Conservation (phyloP, 192 early-diverging fungal genomes). For the Coemansia sp. region DNA sequence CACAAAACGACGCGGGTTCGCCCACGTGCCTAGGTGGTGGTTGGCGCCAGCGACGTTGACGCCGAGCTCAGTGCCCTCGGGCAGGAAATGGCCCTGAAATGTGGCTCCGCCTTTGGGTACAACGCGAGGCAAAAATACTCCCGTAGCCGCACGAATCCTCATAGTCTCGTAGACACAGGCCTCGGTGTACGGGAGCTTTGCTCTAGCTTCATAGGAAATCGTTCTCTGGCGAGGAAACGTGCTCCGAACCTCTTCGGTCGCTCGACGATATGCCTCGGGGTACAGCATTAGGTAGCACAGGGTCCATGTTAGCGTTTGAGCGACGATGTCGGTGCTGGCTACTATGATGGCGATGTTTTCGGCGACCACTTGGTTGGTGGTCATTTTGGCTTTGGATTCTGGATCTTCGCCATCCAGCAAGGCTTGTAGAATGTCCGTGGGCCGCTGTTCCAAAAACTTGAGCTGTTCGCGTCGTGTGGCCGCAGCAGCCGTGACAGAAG, state of each 20-base stretch:
- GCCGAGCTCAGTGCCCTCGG: constrained; percentile 17
- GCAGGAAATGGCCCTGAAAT: constrained; percentile 33
- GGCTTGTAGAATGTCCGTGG: constrained; percentile 49
- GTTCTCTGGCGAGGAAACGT: constrained; percentile 19
- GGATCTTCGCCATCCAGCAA: constrained; percentile 44
- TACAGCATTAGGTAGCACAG: constrained; percentile 36
- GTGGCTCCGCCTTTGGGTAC: constrained; percentile 29
- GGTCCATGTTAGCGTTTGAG: constrained; percentile 36
- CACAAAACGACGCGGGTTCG: constrained; percentile 18
- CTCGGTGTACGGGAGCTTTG: constrained; percentile 29
- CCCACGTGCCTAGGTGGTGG: constrained; percentile 13
- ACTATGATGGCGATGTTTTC: constrained; percentile 34
- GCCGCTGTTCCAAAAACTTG: constrained; percentile 10
- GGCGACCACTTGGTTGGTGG: constrained; percentile 18
- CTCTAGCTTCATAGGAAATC: constrained; percentile 34
- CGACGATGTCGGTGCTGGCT: constrained; percentile 44
- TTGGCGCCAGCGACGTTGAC: constrained; percentile 32
- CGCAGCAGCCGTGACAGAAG: constrained; percentile 6
- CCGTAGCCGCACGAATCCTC: constrained; percentile 30
- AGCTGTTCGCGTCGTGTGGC: not conserved
- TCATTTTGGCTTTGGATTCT: constrained; percentile 36
- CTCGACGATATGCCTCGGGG: constrained; percentile 15
- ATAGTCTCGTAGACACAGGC: constrained; percentile 49
- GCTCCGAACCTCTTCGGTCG: constrained; percentile 26
- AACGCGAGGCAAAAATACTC: constrained; percentile 17